Evolutionary conservation across 495 filamentous ascomycete genomes (phyloP), one percentile per base, ranked within the genome.

Genomic region (Penicillium canariense): DNA sequence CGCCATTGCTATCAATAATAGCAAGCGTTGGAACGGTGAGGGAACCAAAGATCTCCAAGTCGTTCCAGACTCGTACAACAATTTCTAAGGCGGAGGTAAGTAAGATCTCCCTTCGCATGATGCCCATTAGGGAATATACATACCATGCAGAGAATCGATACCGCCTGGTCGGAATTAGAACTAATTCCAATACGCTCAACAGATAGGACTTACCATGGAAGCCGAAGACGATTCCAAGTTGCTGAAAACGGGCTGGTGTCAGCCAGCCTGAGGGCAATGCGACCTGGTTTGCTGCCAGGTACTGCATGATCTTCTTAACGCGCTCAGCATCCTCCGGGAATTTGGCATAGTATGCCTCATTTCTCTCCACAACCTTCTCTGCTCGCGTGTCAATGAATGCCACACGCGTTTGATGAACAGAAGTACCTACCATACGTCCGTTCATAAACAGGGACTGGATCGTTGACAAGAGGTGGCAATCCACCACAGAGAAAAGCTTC

Each of bases 401-500:
- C 12, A 38, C 7, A 1, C 11, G 52, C 42, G 25, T 18, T 23
- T 4, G 20, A 25, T 22, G 2, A 44, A 25, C 36, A 23, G n/a
- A n/a, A 1, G n/a, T n/a, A 48, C 66, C 36, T 60, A 80, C 79
- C 64, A 61, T 84, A 96, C 4, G 86, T 85, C 1, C 80, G 79
- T 35, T 78, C 54, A 69, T 97, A 97, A 18, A 96, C 88, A 9
- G 87, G 74, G 43, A 91, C 86, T 2, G 91, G 84, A 0, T 78
- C 77, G 40, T 81, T 79, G 22, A 85, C 81, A 22, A 96, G 71
- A 0, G 93, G 87, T 7, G 89, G 85, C 44, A 97, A 77, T 2
- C 93, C 93, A 42, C 92, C 94, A 23, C 84, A 85, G 22, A 89
- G 75, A 65, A 95, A 97, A 18, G 81, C 88, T 68, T 97, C 92